phyloP scores from a whole-genome alignment of 1,284 basidiomycete species.

The Violaceomyces palustris region DNA sequence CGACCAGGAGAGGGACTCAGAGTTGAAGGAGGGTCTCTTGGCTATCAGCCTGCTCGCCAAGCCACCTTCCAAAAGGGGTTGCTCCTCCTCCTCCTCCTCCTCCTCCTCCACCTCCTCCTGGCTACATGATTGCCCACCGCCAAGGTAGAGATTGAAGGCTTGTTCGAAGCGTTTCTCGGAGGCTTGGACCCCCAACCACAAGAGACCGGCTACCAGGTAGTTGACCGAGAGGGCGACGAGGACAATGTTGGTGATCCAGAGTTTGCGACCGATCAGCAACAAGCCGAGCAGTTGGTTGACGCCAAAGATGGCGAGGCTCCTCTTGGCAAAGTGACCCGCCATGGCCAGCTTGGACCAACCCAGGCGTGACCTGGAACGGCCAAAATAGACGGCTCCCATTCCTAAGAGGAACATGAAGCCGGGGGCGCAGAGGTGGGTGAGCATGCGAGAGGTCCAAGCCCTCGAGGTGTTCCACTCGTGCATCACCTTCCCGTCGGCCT shows the following conservation, averaged over 20 bases:
- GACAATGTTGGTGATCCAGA: conserved; percentile 28
- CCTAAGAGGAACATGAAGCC: conserved; percentile 38
- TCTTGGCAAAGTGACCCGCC: conserved; percentile 12
- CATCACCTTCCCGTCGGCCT: conserved; percentile 13
- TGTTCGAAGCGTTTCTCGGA: conserved; percentile 6
- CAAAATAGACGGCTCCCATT: conserved; percentile 36
- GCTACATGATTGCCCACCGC: not conserved
- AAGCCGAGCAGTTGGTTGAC: conserved; percentile 20
- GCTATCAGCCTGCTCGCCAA: too few relatives aligned
- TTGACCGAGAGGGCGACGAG: conserved; percentile 30
- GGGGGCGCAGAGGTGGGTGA: conserved; percentile 35
- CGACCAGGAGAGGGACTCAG: conserved; percentile 1
- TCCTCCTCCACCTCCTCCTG: not conserved
- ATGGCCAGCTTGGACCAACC: conserved; percentile 11
- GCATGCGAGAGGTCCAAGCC: conserved; percentile 13
- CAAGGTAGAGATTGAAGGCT: conserved; percentile 2
- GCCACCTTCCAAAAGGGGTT: too few relatives aligned
- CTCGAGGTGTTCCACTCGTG: conserved; percentile 12
- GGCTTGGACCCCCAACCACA: conserved; percentile 11
- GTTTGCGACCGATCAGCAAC: conserved; percentile 4
- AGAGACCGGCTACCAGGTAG: conserved; percentile 23
- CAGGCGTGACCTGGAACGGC: conserved; percentile 4
- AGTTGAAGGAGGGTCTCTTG: conserved; percentile 11
- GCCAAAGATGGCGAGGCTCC: conserved; percentile 16
- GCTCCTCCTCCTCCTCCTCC: not conserved